Conservation (phyloP, 2,329 filamentous ascomycete species). For the Ciborinia camelliae region DNA sequence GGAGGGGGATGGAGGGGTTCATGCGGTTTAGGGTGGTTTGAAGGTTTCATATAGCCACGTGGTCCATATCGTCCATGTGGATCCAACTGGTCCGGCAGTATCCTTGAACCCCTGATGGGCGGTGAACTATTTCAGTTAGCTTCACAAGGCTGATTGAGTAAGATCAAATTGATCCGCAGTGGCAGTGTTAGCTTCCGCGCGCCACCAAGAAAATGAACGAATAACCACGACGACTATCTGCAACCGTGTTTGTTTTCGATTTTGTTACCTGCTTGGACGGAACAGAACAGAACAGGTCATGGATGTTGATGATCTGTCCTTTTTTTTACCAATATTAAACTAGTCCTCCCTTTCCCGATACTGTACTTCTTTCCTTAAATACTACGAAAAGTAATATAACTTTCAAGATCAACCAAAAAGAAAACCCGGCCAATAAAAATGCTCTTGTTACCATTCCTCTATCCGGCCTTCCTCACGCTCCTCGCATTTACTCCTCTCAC, state of each 20-base stretch:
- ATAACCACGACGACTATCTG: background rate
- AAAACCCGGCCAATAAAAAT: slow-evolving; percentile 26
- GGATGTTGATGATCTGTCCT: slow-evolving; percentile 18
- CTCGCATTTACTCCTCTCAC: slow-evolving; percentile 28
- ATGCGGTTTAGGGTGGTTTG: too few relatives aligned
- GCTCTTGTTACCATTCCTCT: slow-evolving; percentile 29
- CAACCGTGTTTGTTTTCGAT: background rate
- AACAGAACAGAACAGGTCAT: too few relatives aligned
- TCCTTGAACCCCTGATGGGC: background rate
- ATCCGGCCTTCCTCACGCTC: slow-evolving; percentile 29
- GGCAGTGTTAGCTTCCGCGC: background rate
- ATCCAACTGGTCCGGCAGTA: slow-evolving; percentile 2
- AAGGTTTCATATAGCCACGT: too few relatives aligned
- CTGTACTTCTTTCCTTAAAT: background rate
- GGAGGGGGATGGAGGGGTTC: too few relatives aligned
- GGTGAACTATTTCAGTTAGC: background rate
- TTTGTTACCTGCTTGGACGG: too few relatives aligned
- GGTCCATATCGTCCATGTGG: background rate
- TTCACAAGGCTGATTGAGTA: slow-evolving; percentile 14
- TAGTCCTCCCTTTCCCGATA: background rate
- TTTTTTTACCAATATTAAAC: background rate
- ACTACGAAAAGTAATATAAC: background rate
- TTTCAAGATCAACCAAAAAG: background rate
- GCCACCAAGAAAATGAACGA: slow-evolving; percentile 8
- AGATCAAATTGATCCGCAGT: too few relatives aligned